phyloP scores from a whole-genome alignment of 2,329 filamentous ascomycete genomes.

The Fusarium sp. region DNA sequence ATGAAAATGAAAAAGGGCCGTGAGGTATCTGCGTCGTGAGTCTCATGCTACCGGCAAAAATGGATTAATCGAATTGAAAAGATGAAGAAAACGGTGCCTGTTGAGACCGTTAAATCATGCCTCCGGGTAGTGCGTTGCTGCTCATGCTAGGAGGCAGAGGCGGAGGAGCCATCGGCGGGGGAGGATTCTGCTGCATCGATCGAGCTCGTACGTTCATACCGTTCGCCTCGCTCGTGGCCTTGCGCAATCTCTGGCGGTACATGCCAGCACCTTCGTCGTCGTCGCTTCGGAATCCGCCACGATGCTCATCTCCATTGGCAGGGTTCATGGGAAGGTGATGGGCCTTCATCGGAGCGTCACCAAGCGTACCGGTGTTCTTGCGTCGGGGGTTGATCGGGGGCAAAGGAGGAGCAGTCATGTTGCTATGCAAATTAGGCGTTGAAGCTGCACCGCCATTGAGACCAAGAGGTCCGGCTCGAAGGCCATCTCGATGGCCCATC shows the following conservation, averaged over 20 bases:
- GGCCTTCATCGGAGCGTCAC: slow-evolving; percentile 45
- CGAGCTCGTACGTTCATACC: slow-evolving; percentile 52
- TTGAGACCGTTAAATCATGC: slow-evolving; percentile 60
- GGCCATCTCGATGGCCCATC: slow-evolving; percentile 56
- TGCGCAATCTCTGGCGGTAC: slow-evolving; percentile 60
- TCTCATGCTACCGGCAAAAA: slow-evolving; percentile 35
- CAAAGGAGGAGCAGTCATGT: slow-evolving; percentile 62
- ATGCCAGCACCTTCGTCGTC: slow-evolving; percentile 57
- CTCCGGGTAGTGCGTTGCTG: slow-evolving; percentile 57
- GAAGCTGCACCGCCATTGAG: slow-evolving; percentile 52
- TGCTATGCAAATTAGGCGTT: slow-evolving; percentile 57
- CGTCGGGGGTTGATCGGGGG: slow-evolving; percentile 73
- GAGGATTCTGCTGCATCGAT: slow-evolving; percentile 47
- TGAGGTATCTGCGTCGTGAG: slow-evolving; percentile 45
- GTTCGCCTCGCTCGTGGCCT: slow-evolving; percentile 60
- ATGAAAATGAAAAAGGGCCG: too few relatives aligned
- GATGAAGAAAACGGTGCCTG: slow-evolving; percentile 19
- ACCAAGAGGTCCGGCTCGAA: slow-evolving; percentile 57
- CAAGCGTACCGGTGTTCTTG: slow-evolving; percentile 59
- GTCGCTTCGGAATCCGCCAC: slow-evolving; percentile 55
- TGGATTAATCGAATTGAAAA: slow-evolving; percentile 37
- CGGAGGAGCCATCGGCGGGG: slow-evolving; percentile 46
- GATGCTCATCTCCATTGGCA: slow-evolving; percentile 43
- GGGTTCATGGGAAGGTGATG: slow-evolving; percentile 45
- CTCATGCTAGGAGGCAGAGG: slow-evolving; percentile 50